Base-by-base conservation (phyloP, 1,139 yeast genomes). In the Taphrina populina region DNA sequence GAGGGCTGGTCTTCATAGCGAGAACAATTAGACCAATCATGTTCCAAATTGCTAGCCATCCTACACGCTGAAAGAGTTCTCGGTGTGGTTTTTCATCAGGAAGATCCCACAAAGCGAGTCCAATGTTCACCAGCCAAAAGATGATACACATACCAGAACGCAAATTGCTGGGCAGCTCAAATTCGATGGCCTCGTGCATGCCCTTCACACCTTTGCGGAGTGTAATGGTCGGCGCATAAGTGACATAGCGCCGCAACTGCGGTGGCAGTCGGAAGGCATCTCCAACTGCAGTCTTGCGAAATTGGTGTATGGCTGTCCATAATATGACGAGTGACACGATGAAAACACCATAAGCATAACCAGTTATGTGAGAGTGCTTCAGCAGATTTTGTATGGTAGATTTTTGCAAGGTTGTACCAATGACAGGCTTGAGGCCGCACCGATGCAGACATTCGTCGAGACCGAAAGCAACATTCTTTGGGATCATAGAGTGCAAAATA, bases 1-100 rank as follows among this genome's bases (percentile, higher is more conserved):
- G 35, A 3, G 47, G 47, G 2, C 32, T 41, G n/a, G 24, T 41
- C 36, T 41, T 41, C 23, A 41, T 20, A 6, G 47, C 30, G 26
- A 41, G 35, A 24, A 41, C n/a, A 13, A 41, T 19, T 17, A 41
- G 23, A n/a, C 30, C 35, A n/a, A 32, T 30, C 47, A 41, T 41
- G 24, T 41, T 41, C 35, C 35, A 30, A 24, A 41, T 41, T 3
- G 47, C 30, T 15, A 41, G 17, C 47, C 47, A 41, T 4, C 47
- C 47, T 20, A 41, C 47, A 7, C 47, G 34, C 19, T 41, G 30
- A 36, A 26, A 41, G 4, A 41, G 35, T 36, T 41, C 47, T 29
- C 32, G 27, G 27, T 19, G 17, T 5, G 47, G 47, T 11, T 19
- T 29, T n/a, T 15, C 37, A 17, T 26, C 35, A 10, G 47, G 32